Conservation (phyloP, 805 yeast species). For the Lachancea meyersii region DNA sequence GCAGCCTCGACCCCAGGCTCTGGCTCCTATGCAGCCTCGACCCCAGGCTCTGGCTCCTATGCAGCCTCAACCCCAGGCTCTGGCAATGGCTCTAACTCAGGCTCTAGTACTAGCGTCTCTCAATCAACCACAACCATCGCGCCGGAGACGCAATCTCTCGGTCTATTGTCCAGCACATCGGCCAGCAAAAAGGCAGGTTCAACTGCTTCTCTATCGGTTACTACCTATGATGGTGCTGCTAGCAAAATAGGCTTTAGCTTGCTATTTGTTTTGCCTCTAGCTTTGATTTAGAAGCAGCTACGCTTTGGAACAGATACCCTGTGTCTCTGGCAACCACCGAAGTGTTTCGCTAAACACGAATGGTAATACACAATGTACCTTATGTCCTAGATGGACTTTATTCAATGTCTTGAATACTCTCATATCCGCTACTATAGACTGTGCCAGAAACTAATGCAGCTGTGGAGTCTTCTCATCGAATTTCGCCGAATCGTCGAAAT, state of each 20-base stretch:
- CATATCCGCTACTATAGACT: too few relatives aligned
- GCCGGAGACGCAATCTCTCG: not conserved
- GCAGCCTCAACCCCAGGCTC: not conserved
- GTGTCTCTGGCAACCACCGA: not conserved
- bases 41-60: not conserved
- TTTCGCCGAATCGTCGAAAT: too few relatives aligned
- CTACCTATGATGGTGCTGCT: slow-evolving; percentile 10
- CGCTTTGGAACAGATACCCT: not conserved
- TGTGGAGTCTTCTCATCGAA: too few relatives aligned
- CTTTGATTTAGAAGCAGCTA: slow-evolving; percentile 1
- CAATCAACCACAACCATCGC: not conserved
- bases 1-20: not conserved
- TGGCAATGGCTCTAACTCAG: not conserved
- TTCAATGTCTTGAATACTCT: too few relatives aligned
- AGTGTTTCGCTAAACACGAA: not conserved
- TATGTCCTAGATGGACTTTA: too few relatives aligned
- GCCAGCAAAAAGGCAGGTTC: not conserved
- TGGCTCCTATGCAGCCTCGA: not conserved
- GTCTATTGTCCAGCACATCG: not conserved
- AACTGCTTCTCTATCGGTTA: slow-evolving; percentile 5
- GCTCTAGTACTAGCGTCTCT: not conserved
- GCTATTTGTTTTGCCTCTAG: slow-evolving; percentile 11
- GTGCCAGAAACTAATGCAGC: too few relatives aligned
- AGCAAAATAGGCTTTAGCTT: slow-evolving; percentile 6
- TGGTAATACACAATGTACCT: too few relatives aligned